A percentile compares a stretch with the other conserved stretches of the same genome.
phyloP scores from a whole-genome alignment of 192 early-diverging fungal genomes.

The Jimgerdemannia flammicorona region DNA sequence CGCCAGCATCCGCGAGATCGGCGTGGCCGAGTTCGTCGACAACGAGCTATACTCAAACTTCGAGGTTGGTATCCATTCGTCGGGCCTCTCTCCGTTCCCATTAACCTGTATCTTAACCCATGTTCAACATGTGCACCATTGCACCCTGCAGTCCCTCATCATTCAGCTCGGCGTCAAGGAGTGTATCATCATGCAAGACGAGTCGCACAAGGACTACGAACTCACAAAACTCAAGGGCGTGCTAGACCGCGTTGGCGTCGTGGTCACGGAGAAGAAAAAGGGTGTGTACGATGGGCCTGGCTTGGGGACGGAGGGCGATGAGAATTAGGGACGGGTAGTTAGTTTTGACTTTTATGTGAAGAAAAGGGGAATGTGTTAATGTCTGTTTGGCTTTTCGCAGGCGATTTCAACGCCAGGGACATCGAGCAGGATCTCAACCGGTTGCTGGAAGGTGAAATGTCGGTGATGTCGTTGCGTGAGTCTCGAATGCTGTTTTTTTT shows the following conservation, averaged over 20 bases:
- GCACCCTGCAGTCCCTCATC: constrained; percentile 58
- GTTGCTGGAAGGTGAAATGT: constrained; percentile 64
- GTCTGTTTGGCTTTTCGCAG: constrained; percentile 15
- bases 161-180: constrained; percentile 95
- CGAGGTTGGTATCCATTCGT: constrained; percentile 52
- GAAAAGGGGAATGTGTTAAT: background rate
- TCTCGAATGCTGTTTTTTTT: constrained; percentile 9
- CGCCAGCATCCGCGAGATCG: constrained; percentile 73
- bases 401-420: constrained; percentile 69
- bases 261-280: constrained; percentile 65
- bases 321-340: background rate
- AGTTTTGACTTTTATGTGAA: too few species aligned
- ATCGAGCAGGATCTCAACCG: constrained; percentile 86
- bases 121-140: background rate
- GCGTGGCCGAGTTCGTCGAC: constrained; percentile 89
- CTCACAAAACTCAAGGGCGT: constrained; percentile 62
- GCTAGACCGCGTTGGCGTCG: constrained; percentile 73
- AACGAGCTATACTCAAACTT: constrained; percentile 91
- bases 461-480: constrained; percentile 62
- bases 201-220: constrained; percentile 62
- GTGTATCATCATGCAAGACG: constrained; percentile 63
- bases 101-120: background rate
- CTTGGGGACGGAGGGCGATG: background rate
- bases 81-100: background rate
- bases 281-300: constrained; percentile 19